Evolutionary conservation across 2,329 filamentous ascomycete genomes (phyloP).

Genomic region (Alternaria panax): DNA sequence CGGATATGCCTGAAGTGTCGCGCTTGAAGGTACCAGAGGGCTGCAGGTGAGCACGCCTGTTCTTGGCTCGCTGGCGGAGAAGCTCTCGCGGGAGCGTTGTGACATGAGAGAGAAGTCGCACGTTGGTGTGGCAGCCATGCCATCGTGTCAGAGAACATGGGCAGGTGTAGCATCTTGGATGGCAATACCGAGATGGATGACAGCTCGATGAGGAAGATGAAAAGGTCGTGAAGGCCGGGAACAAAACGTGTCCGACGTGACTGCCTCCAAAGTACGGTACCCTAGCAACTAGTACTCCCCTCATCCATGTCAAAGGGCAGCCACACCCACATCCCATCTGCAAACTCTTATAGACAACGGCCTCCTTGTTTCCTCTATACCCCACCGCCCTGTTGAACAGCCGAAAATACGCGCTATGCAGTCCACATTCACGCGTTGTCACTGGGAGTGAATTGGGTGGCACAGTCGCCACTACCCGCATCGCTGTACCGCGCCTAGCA

Average conservation of each 20-base stretch:
- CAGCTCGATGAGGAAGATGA: conserved; percentile 7
- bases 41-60: background rate
- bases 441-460: background rate
- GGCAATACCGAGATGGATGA: conserved; percentile 5
- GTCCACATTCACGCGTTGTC: background rate
- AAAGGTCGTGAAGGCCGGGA: conserved; percentile 9
- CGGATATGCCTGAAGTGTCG: background rate
- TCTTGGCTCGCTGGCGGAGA: background rate
- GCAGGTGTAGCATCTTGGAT: background rate
- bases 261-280: conserved; percentile 28
- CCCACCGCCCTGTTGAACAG: background rate
- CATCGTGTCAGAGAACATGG: background rate
- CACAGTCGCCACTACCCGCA: conserved; percentile 4
- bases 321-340: conserved; percentile 17
- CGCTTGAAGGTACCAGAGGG: background rate
- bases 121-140: background rate
- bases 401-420: background rate
- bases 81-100: background rate
- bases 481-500: background rate
- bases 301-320: conserved; percentile 27
- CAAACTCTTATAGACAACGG: conserved; percentile 8
- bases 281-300: conserved; percentile 30
- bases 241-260: conserved; percentile 15
- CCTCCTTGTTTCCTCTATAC: conserved; percentile 1
- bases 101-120: conserved; percentile 1